These are phyloP conservation scores for Alnus rubra DNA, from an alignment of 306 rosid species.

Conservation along the genomic window DNA sequence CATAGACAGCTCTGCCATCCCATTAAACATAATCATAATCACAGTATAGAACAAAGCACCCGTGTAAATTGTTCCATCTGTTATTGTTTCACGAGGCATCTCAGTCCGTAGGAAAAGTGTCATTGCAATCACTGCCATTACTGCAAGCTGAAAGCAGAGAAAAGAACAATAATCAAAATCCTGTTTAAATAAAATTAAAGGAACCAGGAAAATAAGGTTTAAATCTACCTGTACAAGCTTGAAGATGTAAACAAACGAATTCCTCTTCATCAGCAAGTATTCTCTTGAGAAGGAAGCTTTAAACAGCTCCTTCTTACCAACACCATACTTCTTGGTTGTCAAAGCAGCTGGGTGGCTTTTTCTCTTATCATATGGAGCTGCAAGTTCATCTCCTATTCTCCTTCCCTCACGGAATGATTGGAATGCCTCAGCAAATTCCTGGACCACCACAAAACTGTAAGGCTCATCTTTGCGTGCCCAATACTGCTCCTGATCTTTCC, in stretches of 20 bases:
- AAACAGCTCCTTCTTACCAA: conserved; percentile 33
- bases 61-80: conserved; percentile 29
- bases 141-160: conserved; percentile 26
- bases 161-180: not conserved
- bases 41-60: conserved; percentile 41
- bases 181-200: not conserved
- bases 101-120: conserved; percentile 39
- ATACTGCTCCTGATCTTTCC: conserved; percentile 53
- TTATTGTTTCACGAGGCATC: conserved; percentile 30
- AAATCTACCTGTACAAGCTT: conserved; percentile 33
- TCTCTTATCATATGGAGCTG: conserved; percentile 43
- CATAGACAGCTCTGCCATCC: conserved; percentile 44
- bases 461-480: conserved; percentile 37
- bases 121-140: conserved; percentile 32
- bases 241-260: conserved; percentile 47
- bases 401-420: conserved; percentile 39
- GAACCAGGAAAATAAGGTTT: not conserved
- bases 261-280: conserved; percentile 46
- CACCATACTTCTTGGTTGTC: conserved; percentile 39
- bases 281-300: conserved; percentile 42
- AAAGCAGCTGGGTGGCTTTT: conserved; percentile 44
- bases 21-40: conserved; percentile 38
- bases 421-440: conserved; percentile 42
- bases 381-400: conserved; percentile 41
- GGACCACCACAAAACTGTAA: conserved; percentile 29